Percentiles rank a stretch among this genome's conserved stretches.
Conservation (phyloP, 176 grass and related monocot genomes). For the Coix lacrymajobi region DNA sequence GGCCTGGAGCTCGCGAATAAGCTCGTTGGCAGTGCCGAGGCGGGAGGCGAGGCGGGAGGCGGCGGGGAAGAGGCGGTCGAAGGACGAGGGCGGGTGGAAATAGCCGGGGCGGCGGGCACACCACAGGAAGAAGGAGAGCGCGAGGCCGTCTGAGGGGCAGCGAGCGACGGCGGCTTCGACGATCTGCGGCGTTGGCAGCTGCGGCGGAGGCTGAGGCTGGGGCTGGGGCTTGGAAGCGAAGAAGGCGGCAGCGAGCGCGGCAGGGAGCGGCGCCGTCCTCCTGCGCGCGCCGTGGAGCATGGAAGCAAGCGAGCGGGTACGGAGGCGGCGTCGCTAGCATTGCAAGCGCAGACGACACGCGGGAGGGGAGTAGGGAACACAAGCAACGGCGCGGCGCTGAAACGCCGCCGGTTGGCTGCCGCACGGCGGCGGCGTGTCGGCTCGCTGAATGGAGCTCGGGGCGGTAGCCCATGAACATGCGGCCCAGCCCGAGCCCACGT, state of each 20-base stretch:
- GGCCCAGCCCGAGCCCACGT: not conserved
- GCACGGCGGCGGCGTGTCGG: not conserved
- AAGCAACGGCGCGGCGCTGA: not conserved
- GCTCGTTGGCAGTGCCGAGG: conserved; percentile 34
- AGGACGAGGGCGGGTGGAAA: conserved; percentile 64
- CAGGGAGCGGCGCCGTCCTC: conserved; percentile 29
- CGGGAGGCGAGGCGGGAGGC: conserved; percentile 53
- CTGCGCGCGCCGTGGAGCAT: conserved; percentile 39
- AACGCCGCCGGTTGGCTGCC: not conserved
- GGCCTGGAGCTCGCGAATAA: conserved; percentile 46
- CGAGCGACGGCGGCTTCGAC: conserved; percentile 48
- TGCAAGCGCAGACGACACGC: not conserved
- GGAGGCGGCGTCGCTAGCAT: conserved; percentile 28
- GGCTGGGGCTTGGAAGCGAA: conserved; percentile 12
- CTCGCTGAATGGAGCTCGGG: not conserved
- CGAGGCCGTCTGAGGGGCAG: conserved; percentile 62
- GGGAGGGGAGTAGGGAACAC: not conserved
- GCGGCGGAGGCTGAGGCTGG: not conserved
- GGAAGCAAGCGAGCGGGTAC: conserved; percentile 12
- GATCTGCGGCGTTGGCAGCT: conserved; percentile 32
- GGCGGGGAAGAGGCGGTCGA: conserved; percentile 65
- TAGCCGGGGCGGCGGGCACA: conserved; percentile 67
- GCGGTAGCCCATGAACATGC: not conserved
- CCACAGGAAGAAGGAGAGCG: conserved; percentile 82
- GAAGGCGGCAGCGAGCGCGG: conserved; percentile 24